These are phyloP conservation scores for Exophiala calicioides DNA, from an alignment of 2,329 filamentous ascomycete genomes.

Conservation along the genomic window DNA sequence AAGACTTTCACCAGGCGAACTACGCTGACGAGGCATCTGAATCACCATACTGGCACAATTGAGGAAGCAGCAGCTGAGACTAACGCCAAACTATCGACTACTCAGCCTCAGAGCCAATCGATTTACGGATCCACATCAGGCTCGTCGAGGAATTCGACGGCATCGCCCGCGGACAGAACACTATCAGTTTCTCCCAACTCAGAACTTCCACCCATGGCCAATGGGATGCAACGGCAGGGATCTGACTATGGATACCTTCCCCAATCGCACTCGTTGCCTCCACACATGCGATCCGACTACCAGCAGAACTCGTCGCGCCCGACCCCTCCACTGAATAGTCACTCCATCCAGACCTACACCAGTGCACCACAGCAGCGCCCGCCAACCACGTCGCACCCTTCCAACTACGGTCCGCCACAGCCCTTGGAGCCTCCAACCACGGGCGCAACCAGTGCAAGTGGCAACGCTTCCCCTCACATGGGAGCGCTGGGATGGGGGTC, in stretches of 20 bases:
- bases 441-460: constrained; percentile 70
- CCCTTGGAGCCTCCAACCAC: constrained; percentile 80
- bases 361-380: constrained; percentile 52
- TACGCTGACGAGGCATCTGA: constrained; percentile 91
- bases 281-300: constrained; percentile 76
- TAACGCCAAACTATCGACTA: constrained; percentile 73
- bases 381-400: constrained; percentile 80
- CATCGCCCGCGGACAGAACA: constrained; percentile 77
- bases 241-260: constrained; percentile 74
- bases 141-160: constrained; percentile 60
- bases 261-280: constrained; percentile 72
- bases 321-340: constrained; percentile 64
- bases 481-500: constrained; percentile 80
- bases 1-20: constrained; percentile 97
- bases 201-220: constrained; percentile 69
- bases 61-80: constrained; percentile 90
- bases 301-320: constrained; percentile 65
- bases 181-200: constrained; percentile 77
- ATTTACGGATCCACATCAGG: constrained; percentile 47
- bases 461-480: constrained; percentile 86
- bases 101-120: constrained; percentile 41
- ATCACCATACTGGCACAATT: constrained; percentile 91
- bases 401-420: constrained; percentile 75
- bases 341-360: constrained; percentile 63
- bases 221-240: constrained; percentile 63